phyloP scores from a whole-genome alignment of 1,284 basidiomycete species.

The Neolentinus lepideus region DNA sequence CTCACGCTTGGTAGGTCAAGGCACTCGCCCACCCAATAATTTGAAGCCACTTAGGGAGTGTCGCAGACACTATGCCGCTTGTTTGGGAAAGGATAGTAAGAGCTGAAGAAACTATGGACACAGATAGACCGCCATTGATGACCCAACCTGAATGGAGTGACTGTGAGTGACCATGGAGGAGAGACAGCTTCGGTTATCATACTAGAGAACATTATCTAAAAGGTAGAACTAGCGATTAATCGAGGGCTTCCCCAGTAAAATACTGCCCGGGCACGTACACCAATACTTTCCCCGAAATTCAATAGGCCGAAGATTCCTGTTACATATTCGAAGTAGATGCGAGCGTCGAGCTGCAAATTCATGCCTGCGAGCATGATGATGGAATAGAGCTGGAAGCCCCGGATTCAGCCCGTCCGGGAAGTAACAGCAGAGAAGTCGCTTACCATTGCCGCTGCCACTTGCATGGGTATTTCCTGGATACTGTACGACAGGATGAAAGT shows the following conservation, averaged over 20 bases:
- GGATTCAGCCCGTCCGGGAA: constrained; percentile 9
- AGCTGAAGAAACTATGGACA: constrained; percentile 11
- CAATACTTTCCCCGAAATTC: constrained; percentile 11
- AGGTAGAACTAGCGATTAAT: not conserved
- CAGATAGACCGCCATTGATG: constrained; percentile 11
- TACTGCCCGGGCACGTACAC: constrained; percentile 6
- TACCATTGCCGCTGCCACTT: not conserved
- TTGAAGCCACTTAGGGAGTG: not conserved
- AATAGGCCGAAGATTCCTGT: constrained; percentile 9
- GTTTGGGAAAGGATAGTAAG: constrained; percentile 6
- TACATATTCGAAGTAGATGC: constrained; percentile 11
- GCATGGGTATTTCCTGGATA: constrained; percentile 4
- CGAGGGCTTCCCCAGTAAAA: too few relatives aligned
- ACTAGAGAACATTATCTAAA: not conserved
- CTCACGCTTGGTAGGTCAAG: constrained; percentile 1
- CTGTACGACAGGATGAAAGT: constrained; percentile 11
- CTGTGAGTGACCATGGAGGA: not conserved
- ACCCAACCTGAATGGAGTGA: constrained; percentile 6
- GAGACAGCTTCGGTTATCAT: not conserved
- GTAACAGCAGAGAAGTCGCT: not conserved
- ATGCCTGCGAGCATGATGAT: constrained; percentile 11
- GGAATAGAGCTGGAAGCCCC: constrained; percentile 6
- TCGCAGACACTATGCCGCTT: constrained; percentile 2
- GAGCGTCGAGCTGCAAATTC: constrained; percentile 10
- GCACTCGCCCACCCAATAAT: constrained; percentile 1